A percentile compares a stretch with the other conserved stretches of the same genome.
phyloP scores from a whole-genome alignment of 164 flowering plant genomes.

The Sedum album region DNA sequence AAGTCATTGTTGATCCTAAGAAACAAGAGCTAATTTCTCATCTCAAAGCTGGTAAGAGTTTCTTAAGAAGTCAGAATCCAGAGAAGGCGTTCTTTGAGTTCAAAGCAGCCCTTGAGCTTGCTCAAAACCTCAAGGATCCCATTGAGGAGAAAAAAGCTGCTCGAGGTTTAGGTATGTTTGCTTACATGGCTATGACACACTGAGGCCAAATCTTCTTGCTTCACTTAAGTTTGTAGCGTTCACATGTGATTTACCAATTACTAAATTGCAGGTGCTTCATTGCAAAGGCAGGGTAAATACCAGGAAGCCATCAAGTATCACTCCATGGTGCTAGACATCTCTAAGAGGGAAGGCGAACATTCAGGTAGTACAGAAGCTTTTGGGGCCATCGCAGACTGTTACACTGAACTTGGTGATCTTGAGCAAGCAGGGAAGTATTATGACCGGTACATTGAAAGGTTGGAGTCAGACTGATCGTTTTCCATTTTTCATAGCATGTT shows the following conservation, averaged over 20 bases:
- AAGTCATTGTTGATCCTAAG: conserved; percentile 68
- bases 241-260: neutral
- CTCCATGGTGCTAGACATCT: conserved; percentile 64
- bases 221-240: neutral
- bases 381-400: conserved; percentile 96
- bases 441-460: conserved; percentile 65
- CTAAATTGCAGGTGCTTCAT: conserved; percentile 59
- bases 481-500: neutral
- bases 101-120: conserved; percentile 71
- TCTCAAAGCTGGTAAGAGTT: conserved; percentile 70
- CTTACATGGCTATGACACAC: too few relatives aligned
- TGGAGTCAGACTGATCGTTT: conserved; percentile 43
- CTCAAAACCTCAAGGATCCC: conserved; percentile 62
- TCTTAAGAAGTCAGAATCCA: conserved; percentile 68
- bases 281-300: conserved; percentile 76
- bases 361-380: conserved; percentile 92
- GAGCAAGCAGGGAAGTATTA: conserved; percentile 74
- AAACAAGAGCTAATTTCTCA: conserved; percentile 62
- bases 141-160: conserved; percentile 90
- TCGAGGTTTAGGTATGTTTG: conserved; percentile 32
- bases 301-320: conserved; percentile 83
- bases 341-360: conserved; percentile 57
- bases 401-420: conserved; percentile 91
- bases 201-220: too few relatives aligned
- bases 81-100: conserved; percentile 70